phyloP scores from a whole-genome alignment of 2,329 filamentous ascomycete genomes.

The Aspergillus versicolor region DNA sequence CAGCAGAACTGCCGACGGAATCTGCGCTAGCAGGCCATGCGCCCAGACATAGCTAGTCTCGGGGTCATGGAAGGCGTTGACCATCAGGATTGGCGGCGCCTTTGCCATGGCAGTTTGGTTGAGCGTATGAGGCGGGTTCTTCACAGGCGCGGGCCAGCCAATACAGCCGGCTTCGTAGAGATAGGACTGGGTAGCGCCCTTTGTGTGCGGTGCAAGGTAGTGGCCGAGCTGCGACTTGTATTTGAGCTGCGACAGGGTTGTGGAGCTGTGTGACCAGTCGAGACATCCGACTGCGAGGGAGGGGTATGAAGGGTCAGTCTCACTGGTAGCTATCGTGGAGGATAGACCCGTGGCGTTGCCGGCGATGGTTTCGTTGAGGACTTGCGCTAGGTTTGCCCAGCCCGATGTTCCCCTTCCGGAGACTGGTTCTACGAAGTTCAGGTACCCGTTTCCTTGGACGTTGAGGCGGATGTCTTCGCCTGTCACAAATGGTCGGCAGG shows the following conservation, averaged over 20 bases:
- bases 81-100: constrained; percentile 35
- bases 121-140: constrained; percentile 36
- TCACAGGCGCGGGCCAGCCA: constrained; percentile 39
- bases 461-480: constrained; percentile 36
- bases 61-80: constrained; percentile 43
- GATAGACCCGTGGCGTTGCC: constrained; percentile 41
- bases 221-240: constrained; percentile 30
- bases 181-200: constrained; percentile 37
- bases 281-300: constrained; percentile 13
- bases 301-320: constrained; percentile 27
- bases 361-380: constrained; percentile 29
- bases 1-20: constrained; percentile 38
- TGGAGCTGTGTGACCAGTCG: constrained; percentile 1
- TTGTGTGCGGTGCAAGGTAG: constrained; percentile 36
- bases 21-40: constrained; percentile 33
- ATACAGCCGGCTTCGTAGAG: constrained; percentile 32
- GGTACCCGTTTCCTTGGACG: constrained; percentile 26
- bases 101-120: constrained; percentile 16
- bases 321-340: constrained; percentile 22
- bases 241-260: constrained; percentile 21
- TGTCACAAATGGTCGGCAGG: constrained; percentile 35
- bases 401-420: neutral
- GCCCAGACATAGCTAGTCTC: constrained; percentile 42
- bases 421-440: constrained; percentile 17
- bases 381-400: constrained; percentile 22